Evolutionary conservation across 2,329 filamentous ascomycete species (phyloP), one percentile per base, ranked within the genome.

Genomic region (Pestalotiopsis sp.): DNA sequence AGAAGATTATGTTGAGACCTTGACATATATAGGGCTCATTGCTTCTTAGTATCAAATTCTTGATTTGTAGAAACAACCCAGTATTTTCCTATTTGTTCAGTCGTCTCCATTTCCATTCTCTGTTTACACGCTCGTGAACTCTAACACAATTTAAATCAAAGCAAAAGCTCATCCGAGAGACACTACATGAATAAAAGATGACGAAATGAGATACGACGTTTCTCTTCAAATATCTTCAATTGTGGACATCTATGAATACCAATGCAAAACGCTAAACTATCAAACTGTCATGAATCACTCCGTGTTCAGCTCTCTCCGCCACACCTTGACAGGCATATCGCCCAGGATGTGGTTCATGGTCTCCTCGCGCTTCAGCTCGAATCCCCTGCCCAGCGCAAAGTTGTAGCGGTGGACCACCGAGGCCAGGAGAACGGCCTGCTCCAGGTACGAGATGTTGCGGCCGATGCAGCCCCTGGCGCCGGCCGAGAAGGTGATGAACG

Each of bases 361-460:
- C 69, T 78, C 76, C 52, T 61, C 58, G 41, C 75, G 65, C 31
- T 73, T 62, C 7, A 73, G 69, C 63, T 76, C 72, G 74, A 78
- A 82, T 0, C 75, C 73, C 3, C 38, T 20, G 2, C 75, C 75
- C 45, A 81, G 70, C 1, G 76, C 76, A 76, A 84, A 82, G 20
- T 84, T 79, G 64, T 82, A 85, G 0, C 80, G 75, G 70, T 83
- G 80, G 0, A 86, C 74, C 17, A 85, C 70, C 1, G 79, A 80
- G 1, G 82, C 82, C 17, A 85, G 36, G 1, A 83, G 69, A 5
- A 85, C 79, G 2, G 80, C 81, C 72, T 86, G 83, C 73, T 86
- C 84, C 9, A 86, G 74, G 68, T 84, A 78, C 3, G 75, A 78
- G 17, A 80, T 80, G 39, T 80, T 81, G 38, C 79, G 75, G 0